Evolutionary conservation across 768 basidiomycete genomes (phyloP), one percentile per base, ranked within the genome.

Genomic region (Termitomyces sp.): DNA sequence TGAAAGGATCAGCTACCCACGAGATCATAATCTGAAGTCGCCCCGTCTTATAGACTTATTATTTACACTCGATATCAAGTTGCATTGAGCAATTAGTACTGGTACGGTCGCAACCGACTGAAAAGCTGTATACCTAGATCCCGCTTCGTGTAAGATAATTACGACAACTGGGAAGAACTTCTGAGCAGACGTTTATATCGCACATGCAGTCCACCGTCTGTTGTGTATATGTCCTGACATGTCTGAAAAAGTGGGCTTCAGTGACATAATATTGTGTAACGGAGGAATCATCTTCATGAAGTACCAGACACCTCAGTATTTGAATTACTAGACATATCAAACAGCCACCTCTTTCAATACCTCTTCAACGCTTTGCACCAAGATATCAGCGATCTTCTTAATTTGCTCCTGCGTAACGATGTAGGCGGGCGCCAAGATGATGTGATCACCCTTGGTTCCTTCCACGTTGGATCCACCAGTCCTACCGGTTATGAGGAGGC

Each of bases 391-490:
- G 61, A 94, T 88, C 71, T 71, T 79, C 65, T 87, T 83, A 25
- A 92, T 79, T 73, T 94, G 83, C 66, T 85, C 81, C 63, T 77
- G 75, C 5, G 85, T 91, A 45, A 91, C 78, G 68, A 88, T 94
- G 71, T 91, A 93, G 5, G 92, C 89, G 34, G 94, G 94, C 0
- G 90, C 83, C 55, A 96, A 75, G 62, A 95, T 82, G 56, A 85
- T 74, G 66, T 88, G 86, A 61, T 92, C 71, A 7, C 94, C 94
- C 71, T 80, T 81, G 7, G 80, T 85, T 12, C 91, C 91, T 68
- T 91, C 83, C 38, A 89, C 55, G 61, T 81, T 84, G 15, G 86
- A 80, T 10, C 88, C 88, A 20, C 91, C 90, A 10, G 77, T 79
- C 79, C 93, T 83, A 46, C 86, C 92, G 79, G 94, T 91, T 46